phyloP scores from a whole-genome alignment of 768 basidiomycete genomes.

The Xanthoconium purpureum region DNA sequence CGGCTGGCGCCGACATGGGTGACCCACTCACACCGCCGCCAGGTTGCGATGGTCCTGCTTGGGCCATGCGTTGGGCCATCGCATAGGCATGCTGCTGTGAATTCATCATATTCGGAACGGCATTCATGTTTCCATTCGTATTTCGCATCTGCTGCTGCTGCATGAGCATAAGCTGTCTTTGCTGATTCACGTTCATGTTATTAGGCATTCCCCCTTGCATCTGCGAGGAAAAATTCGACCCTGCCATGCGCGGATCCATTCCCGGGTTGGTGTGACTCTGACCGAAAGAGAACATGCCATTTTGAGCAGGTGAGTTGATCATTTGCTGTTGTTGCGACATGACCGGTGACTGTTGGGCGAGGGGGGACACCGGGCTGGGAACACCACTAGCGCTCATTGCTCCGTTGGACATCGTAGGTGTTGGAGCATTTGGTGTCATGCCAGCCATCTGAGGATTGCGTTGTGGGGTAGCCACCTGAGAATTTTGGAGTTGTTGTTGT shows the following conservation, averaged over 20 bases:
- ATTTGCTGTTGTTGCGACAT: conserved; percentile 31
- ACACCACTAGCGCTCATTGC: conserved; percentile 23
- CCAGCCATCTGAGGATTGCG: conserved; percentile 32
- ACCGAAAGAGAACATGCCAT: conserved; percentile 31
- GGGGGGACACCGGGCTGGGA: conserved; percentile 30
- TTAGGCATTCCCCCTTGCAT: conserved; percentile 28
- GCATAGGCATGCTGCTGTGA: conserved; percentile 34
- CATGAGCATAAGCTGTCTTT: conserved; percentile 46
- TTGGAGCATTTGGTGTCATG: conserved; percentile 28
- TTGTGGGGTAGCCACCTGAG: conserved; percentile 19
- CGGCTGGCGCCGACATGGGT: conserved; percentile 40
- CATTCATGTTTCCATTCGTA: conserved; percentile 25
- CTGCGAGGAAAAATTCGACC: conserved; percentile 28
- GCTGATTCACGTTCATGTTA: conserved; percentile 36
- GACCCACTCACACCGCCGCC: conserved; percentile 34
- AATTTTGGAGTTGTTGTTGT: conserved; percentile 29
- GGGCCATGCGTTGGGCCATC: conserved; percentile 45
- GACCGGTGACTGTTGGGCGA: conserved; percentile 28
- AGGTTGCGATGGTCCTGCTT: conserved; percentile 37
- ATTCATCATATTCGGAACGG: conserved; percentile 31
- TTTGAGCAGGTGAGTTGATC: conserved; percentile 27
- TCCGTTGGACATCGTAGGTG: conserved; percentile 26
- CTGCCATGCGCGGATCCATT: conserved; percentile 33
- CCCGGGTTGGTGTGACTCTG: conserved; percentile 23
- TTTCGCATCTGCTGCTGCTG: conserved; percentile 32